These are phyloP conservation scores for Apiotrichum porosum DNA, from an alignment of 1,284 basidiomycete species.

Conservation along the genomic window DNA sequence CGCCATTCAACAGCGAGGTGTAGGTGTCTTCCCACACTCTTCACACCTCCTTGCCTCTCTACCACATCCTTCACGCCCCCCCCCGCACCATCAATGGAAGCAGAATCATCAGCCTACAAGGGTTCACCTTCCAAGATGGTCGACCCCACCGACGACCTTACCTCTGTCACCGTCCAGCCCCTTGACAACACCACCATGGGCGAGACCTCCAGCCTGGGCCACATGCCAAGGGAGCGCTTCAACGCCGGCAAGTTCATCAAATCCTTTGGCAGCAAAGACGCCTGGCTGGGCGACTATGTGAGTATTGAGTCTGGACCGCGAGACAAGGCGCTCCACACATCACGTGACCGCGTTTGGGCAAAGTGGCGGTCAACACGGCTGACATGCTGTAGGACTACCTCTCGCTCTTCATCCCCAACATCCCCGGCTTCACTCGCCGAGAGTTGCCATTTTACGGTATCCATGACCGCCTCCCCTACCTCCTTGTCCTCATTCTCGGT, in stretches of 20 bases:
- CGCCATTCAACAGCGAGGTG: too few species aligned
- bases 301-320: neutral
- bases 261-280: conserved; percentile 21
- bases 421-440: conserved; percentile 23
- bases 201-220: conserved; percentile 13
- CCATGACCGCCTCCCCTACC: conserved; percentile 26
- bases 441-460: conserved; percentile 34
- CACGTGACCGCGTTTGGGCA: too few species aligned
- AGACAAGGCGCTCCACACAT: too few species aligned
- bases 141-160: too few species aligned
- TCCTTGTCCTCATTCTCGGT: conserved; percentile 32
- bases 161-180: too few species aligned
- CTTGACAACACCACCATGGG: neutral
- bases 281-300: conserved; percentile 34
- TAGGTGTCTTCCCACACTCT: too few species aligned
- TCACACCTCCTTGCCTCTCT: too few species aligned
- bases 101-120: too few species aligned
- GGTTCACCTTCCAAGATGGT: too few species aligned
- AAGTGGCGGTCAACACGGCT: neutral
- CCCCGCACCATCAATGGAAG: too few species aligned
- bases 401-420: conserved; percentile 31
- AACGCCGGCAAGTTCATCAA: conserved; percentile 6
- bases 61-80: too few species aligned
- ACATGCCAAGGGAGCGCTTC: conserved; percentile 10
- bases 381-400: conserved; percentile 21